These are phyloP conservation scores for Cephalotrichum gorgonifer DNA, from an alignment of 2,329 filamentous ascomycete species.

Conservation along the genomic window DNA sequence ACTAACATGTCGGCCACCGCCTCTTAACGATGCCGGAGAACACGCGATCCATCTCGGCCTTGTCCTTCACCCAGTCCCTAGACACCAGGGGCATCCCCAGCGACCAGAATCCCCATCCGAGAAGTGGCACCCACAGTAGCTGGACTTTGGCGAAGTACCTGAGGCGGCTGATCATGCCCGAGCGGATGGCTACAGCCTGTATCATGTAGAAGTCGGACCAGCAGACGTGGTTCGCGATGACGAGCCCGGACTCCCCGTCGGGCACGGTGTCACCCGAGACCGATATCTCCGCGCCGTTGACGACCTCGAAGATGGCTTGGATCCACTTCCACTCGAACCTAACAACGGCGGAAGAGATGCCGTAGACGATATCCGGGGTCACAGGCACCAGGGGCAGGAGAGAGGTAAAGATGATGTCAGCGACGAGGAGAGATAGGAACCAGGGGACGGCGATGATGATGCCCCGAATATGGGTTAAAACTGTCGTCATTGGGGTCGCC, in stretches of 20 bases:
- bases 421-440: constrained; percentile 38
- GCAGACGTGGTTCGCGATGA: constrained; percentile 48
- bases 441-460: constrained; percentile 35
- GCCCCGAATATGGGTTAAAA: constrained; percentile 30
- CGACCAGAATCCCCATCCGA: constrained; percentile 55
- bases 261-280: constrained; percentile 42
- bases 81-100: constrained; percentile 56
- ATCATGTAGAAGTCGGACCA: constrained; percentile 58
- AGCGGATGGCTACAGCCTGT: constrained; percentile 41
- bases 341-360: constrained; percentile 43
- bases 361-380: constrained; percentile 39
- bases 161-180: constrained; percentile 50
- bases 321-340: constrained; percentile 45
- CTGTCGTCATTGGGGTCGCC: background rate
- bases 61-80: constrained; percentile 47
- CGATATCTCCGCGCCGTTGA: constrained; percentile 42
- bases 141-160: constrained; percentile 54
- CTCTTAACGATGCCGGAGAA: constrained; percentile 41
- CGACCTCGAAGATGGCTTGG: constrained; percentile 42
- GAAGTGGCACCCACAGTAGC: constrained; percentile 46
- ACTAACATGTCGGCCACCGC: constrained; percentile 47
- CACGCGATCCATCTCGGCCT: constrained; percentile 43
- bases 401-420: constrained; percentile 39
- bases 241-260: constrained; percentile 45
- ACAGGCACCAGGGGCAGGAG: constrained; percentile 36